These are phyloP conservation scores for Plasmodium malariae DNA, from an alignment of 169 alveolate genomes.

Conservation along the genomic window DNA sequence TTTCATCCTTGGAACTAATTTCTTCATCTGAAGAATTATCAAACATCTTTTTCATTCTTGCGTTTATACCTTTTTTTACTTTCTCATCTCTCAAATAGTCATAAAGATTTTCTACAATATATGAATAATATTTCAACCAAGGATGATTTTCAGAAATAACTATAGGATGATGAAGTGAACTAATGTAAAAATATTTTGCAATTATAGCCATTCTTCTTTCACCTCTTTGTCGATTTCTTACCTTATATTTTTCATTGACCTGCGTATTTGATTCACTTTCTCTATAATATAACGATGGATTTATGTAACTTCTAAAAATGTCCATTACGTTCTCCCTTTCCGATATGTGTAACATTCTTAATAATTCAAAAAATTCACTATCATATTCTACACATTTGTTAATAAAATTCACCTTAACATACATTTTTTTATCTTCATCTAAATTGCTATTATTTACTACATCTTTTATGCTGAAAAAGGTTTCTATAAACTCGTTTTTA, in stretches of 20 bases:
- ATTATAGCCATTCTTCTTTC: constrained; percentile 64
- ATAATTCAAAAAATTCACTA: constrained; percentile 58
- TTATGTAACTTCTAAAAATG: constrained; percentile 46
- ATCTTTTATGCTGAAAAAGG: constrained; percentile 33
- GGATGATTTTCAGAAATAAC: constrained; percentile 79
- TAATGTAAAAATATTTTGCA: constrained; percentile 65
- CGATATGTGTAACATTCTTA: constrained; percentile 25
- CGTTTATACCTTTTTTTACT: constrained; percentile 20
- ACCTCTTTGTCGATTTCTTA: constrained; percentile 37
- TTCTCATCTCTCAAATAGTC: constrained; percentile 54
- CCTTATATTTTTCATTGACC: constrained; percentile 35
- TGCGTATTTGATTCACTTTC: neutral
- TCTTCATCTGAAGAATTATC: constrained; percentile 21
- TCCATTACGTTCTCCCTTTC: constrained; percentile 48
- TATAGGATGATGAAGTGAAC: constrained; percentile 84
- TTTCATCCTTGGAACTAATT: neutral
- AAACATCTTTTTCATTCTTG: constrained; percentile 58
- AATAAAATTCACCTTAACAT: constrained; percentile 19
- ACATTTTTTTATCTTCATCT: neutral
- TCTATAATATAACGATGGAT: constrained; percentile 14
- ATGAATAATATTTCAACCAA: constrained; percentile 52
- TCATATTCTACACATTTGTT: constrained; percentile 31
- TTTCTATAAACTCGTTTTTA: constrained; percentile 53
- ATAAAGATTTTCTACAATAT: constrained; percentile 45
- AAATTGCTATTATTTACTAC: constrained; percentile 10